Evolutionary conservation across 1,139 yeast genomes (phyloP).

Genomic region (Debaryomyces psychrophilus): DNA sequence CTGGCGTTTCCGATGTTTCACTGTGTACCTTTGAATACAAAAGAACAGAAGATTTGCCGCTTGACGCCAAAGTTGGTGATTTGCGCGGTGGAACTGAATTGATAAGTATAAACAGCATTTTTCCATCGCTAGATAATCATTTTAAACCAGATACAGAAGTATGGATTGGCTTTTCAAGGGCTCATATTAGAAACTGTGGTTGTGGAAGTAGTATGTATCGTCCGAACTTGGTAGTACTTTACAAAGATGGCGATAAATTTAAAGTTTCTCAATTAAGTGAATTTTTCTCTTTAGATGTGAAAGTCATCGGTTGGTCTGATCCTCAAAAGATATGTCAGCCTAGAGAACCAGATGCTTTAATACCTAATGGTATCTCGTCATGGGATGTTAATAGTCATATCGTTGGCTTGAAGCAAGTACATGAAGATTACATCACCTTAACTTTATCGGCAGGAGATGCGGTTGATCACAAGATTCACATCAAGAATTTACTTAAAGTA

Average conservation of each 20-base stretch:
- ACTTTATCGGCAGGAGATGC: conserved; percentile 20
- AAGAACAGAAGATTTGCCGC: conserved; percentile 20
- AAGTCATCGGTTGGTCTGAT: conserved; percentile 39
- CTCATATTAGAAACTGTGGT: conserved; percentile 49
- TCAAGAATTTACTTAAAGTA: conserved; percentile 15
- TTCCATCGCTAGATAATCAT: conserved; percentile 7
- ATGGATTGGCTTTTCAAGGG: conserved; percentile 55
- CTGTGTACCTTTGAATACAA: conserved; percentile 31
- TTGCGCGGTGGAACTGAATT: conserved; percentile 23
- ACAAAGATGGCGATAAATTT: conserved; percentile 32
- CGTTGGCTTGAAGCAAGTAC: conserved; percentile 1
- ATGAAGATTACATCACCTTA: conserved; percentile 15
- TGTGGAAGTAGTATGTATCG: conserved; percentile 52
- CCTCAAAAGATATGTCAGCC: conserved; percentile 26
- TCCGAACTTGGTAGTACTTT: conserved; percentile 45
- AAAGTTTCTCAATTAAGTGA: conserved; percentile 35
- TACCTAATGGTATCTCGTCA: conserved; percentile 40
- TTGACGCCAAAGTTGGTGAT: conserved; percentile 15
- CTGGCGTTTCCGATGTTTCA: conserved; percentile 13
- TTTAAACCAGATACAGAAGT: conserved; percentile 38
- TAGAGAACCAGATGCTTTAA: conserved; percentile 28
- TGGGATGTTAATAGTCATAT: conserved; percentile 22
- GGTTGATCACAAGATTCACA: conserved; percentile 16
- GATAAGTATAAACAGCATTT: conserved; percentile 22
- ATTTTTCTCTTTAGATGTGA: conserved; percentile 41